phyloP scores from a whole-genome alignment of 2,329 filamentous ascomycete genomes.

The Stylonectria norvegica region DNA sequence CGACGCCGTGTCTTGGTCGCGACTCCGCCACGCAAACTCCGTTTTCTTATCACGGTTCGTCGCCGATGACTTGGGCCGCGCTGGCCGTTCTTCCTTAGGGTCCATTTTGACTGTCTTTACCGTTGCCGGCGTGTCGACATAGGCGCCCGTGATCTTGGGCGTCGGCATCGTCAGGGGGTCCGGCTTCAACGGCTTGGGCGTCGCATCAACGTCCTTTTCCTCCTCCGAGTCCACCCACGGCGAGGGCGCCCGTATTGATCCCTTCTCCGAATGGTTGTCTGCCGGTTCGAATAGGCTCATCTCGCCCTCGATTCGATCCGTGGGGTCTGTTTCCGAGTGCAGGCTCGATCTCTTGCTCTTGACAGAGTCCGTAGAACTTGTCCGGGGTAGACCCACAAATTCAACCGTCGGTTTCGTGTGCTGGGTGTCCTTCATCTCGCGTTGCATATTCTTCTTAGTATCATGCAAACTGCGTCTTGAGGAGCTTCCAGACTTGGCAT shows the following conservation, averaged over 20 bases:
- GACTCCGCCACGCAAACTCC: conserved; percentile 22
- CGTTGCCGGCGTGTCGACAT: conserved; percentile 54
- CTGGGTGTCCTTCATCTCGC: conserved; percentile 22
- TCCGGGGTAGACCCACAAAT: conserved; percentile 44
- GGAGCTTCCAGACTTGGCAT: conserved; percentile 18
- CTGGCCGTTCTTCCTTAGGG: conserved; percentile 9
- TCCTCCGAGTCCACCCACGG: conserved; percentile 32
- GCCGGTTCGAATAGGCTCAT: conserved; percentile 53
- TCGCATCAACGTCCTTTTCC: conserved; percentile 38
- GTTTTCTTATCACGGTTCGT: conserved; percentile 25
- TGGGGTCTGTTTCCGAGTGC: conserved; percentile 52
- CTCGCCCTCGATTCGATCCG: conserved; percentile 55
- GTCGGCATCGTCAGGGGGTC: conserved; percentile 51
- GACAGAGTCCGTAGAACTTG: conserved; percentile 44
- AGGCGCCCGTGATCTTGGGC: conserved; percentile 53
- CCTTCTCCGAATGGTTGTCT: conserved; percentile 55
- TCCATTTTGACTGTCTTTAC: conserved; percentile 36
- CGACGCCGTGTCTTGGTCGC: conserved; percentile 31
- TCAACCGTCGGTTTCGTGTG: conserved; percentile 41
- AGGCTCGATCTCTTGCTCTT: conserved; percentile 48
- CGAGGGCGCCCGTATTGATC: conserved; percentile 51
- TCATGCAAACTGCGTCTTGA: conserved; percentile 17
- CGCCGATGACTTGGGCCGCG: conserved; percentile 16
- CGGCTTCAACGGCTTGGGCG: conserved; percentile 43
- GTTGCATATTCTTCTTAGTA: conserved; percentile 10